Evolutionary conservation across 108 stramenopile genomes (phyloP).

Genomic region (Cyclotella distinguenda): DNA sequence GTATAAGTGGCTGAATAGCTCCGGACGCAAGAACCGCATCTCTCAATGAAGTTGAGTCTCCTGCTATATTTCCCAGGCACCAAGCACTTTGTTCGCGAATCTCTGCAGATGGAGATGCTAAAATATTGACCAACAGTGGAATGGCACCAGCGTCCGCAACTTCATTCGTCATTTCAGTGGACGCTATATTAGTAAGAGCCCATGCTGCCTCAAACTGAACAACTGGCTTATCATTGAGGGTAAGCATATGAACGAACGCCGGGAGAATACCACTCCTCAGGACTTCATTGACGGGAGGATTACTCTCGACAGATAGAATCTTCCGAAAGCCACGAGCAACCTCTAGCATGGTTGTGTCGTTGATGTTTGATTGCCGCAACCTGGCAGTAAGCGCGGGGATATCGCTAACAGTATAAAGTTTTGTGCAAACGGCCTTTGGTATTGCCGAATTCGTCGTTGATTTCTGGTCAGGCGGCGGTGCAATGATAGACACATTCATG

Average conservation of each 20-base stretch:
- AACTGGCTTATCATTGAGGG: constrained; percentile 40
- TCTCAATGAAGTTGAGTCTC: constrained; percentile 74
- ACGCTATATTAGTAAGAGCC: constrained; percentile 94
- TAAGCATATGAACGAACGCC: constrained; percentile 65
- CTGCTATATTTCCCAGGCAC: constrained; percentile 96
- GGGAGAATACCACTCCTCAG: constrained; percentile 74
- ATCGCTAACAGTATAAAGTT: constrained; percentile 46
- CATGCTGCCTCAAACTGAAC: constrained; percentile 94
- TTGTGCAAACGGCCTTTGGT: constrained; percentile 1
- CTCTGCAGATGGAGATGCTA: constrained; percentile 61
- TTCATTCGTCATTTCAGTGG: constrained; percentile 63
- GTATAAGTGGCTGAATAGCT: constrained; percentile 61
- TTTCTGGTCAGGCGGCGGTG: constrained; percentile 3
- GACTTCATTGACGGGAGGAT: constrained; percentile 85
- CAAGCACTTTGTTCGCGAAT: constrained; percentile 95
- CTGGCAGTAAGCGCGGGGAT: constrained; percentile 46
- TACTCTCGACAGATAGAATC: constrained; percentile 74
- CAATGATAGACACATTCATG: background rate
- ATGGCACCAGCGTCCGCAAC: constrained; percentile 81
- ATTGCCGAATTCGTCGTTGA: background rate
- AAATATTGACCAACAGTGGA: constrained; percentile 62
- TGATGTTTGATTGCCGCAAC: constrained; percentile 30
- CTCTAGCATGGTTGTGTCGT: constrained; percentile 41
- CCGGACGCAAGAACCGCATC: constrained; percentile 66
- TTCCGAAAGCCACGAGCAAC: constrained; percentile 74